phyloP scores from a whole-genome alignment of 2,329 filamentous ascomycete genomes.

The Plenodomus tracheiphilus region DNA sequence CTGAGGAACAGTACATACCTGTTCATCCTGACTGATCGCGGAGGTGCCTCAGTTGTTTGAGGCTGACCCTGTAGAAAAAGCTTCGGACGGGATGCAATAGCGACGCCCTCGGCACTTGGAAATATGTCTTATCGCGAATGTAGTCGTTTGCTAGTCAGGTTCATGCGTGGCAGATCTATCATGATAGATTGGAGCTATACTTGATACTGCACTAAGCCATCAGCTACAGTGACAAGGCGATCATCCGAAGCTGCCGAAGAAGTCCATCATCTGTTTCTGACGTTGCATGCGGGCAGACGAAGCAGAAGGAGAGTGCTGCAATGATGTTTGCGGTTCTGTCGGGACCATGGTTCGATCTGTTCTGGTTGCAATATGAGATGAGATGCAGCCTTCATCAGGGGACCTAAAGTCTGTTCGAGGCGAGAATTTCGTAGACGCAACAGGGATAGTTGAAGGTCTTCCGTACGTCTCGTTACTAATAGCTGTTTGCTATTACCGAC shows the following conservation, averaged over 20 bases:
- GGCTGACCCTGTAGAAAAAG: no score
- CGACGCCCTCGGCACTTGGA: no score
- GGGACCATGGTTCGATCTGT: background rate
- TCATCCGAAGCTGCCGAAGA: slow-evolving; percentile 13
- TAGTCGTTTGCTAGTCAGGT: no score
- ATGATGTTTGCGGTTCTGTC: background rate
- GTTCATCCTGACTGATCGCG: background rate
- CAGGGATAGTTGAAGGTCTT: background rate
- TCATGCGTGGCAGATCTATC: background rate
- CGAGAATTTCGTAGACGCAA: background rate
- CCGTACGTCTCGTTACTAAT: background rate
- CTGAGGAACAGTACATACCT: no score
- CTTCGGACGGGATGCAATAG: no score
- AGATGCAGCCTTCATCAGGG: background rate
- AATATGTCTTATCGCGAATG: no score
- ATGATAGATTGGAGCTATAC: background rate
- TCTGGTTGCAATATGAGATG: background rate
- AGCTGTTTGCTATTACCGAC: background rate
- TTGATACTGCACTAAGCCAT: background rate
- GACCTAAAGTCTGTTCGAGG: background rate
- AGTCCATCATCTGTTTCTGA: slow-evolving; percentile 17
- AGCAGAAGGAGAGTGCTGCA: background rate
- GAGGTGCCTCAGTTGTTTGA: no score
- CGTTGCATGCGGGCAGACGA: slow-evolving; percentile 13
- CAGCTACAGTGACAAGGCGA: background rate